These are phyloP conservation scores for Sugiyamaella smithiae DNA, from an alignment of 805 yeast genomes.

Conservation along the genomic window DNA sequence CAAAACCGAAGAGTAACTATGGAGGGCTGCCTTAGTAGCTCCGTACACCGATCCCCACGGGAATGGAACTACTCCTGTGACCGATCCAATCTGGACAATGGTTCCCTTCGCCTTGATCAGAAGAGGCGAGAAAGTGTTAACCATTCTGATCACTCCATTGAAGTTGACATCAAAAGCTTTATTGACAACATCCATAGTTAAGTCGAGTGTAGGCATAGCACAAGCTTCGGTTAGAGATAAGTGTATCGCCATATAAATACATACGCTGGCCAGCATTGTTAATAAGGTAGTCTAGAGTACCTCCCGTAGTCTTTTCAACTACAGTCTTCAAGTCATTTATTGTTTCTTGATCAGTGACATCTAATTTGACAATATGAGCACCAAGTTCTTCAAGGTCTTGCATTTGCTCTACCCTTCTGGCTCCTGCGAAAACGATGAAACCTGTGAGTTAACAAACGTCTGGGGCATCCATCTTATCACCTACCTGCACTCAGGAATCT, in stretches of 20 bases:
- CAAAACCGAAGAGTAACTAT: slow-evolving; percentile 61
- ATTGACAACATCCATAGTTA: slow-evolving; percentile 49
- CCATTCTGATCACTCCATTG: slow-evolving; percentile 62
- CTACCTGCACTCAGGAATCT: slow-evolving; percentile 13
- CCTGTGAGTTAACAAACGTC: slow-evolving; percentile 13
- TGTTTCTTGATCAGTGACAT: slow-evolving; percentile 50
- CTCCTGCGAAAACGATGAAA: slow-evolving; percentile 62
- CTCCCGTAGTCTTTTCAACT: slow-evolving; percentile 39
- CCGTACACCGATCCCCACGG: slow-evolving; percentile 69
- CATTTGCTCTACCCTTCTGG: slow-evolving; percentile 65
- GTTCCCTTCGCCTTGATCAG: slow-evolving; percentile 65
- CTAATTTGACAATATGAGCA: slow-evolving; percentile 50
- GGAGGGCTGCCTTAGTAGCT: slow-evolving; percentile 73
- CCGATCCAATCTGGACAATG: slow-evolving; percentile 71
- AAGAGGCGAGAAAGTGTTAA: slow-evolving; percentile 54
- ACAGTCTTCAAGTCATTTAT: slow-evolving; percentile 43
- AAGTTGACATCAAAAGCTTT: slow-evolving; percentile 65
- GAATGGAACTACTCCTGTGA: slow-evolving; percentile 62
- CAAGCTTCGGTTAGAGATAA: slow-evolving; percentile 42
- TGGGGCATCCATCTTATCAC: background rate
- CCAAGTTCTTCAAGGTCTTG: slow-evolving; percentile 44
- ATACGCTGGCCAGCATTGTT: slow-evolving; percentile 67
- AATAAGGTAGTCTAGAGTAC: slow-evolving; percentile 51
- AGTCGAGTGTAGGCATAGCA: slow-evolving; percentile 67
- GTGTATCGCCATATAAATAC: background rate